These are phyloP conservation scores for Macrolepiota albuminosa DNA, from an alignment of 768 basidiomycete genomes.

Conservation along the genomic window DNA sequence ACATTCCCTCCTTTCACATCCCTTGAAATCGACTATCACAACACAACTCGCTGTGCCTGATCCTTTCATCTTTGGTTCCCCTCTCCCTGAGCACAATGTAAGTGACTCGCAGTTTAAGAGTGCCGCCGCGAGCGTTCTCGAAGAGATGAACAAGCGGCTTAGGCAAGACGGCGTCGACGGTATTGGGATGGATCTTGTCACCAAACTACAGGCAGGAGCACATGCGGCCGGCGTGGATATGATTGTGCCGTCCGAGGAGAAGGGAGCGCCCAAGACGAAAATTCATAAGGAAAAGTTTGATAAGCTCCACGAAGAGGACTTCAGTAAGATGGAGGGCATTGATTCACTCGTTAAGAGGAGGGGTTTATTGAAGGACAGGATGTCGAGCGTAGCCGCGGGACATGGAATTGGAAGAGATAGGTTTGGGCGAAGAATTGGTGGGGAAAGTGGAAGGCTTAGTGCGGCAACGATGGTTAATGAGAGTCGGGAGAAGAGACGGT, in stretches of 20 bases:
- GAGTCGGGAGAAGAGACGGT: slow-evolving; percentile 26
- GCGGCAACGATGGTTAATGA: slow-evolving; percentile 45
- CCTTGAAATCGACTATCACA: slow-evolving; percentile 16
- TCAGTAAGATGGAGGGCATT: slow-evolving; percentile 78
- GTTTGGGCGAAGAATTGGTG: slow-evolving; percentile 19
- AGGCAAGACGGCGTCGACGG: slow-evolving; percentile 49
- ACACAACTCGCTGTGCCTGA: slow-evolving; percentile 21
- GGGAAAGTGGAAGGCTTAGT: slow-evolving; percentile 21
- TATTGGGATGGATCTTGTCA: slow-evolving; percentile 42
- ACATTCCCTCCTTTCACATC: slow-evolving; percentile 2
- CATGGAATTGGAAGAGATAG: slow-evolving; percentile 20
- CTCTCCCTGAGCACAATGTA: slow-evolving; percentile 55
- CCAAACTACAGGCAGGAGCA: slow-evolving; percentile 31
- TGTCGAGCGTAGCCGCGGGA: slow-evolving; percentile 30
- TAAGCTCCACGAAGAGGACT: slow-evolving; percentile 58
- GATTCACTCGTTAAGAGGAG: slow-evolving; percentile 33
- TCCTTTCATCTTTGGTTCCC: slow-evolving; percentile 78
- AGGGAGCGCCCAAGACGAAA: slow-evolving; percentile 24
- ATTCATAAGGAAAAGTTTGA: slow-evolving; percentile 45
- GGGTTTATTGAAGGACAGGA: slow-evolving; percentile 31
- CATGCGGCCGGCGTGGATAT: slow-evolving; percentile 13
- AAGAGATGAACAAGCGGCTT: slow-evolving; percentile 78
- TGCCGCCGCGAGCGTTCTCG: slow-evolving; percentile 66
- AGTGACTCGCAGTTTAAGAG: slow-evolving; percentile 63
- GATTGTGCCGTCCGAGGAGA: slow-evolving; percentile 22